phyloP scores from a whole-genome alignment of 345 rosid species.

The Zanthoxylum bungeanum region DNA sequence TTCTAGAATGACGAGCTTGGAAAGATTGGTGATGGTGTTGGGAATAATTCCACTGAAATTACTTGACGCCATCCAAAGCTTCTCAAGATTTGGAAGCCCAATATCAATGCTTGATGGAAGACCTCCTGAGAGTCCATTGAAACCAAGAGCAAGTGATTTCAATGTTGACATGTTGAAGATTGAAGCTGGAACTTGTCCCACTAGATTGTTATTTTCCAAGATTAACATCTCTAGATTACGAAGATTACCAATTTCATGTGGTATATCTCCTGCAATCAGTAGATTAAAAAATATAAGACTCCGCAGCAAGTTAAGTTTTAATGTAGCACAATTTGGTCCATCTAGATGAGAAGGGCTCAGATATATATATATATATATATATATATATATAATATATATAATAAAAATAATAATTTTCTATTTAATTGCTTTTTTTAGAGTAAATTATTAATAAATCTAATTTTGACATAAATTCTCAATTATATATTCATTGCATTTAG shows the following conservation, averaged over 20 bases:
- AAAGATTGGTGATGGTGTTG: neutral
- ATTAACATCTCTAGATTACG: neutral
- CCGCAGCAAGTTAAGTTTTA: too few species aligned
- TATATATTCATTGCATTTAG: too few species aligned
- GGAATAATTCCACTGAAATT: neutral
- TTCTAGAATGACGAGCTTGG: neutral
- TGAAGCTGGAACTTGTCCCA: neutral
- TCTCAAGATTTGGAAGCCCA: neutral
- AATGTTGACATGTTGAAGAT: neutral
- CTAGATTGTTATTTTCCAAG: neutral
- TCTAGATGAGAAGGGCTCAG: too few species aligned
- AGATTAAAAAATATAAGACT: too few species aligned
- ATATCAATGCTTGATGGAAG: neutral
- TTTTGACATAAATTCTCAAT: too few species aligned
- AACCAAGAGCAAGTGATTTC: neutral
- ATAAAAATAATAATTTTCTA: too few species aligned
- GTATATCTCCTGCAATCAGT: neutral
- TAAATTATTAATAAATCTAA: too few species aligned
- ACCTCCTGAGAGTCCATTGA: neutral
- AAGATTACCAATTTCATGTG: neutral
- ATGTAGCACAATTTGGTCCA: too few species aligned
- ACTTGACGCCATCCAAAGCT: accelerated
- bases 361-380: too few species aligned
- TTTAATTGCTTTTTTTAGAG: too few species aligned
- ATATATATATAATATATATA: too few species aligned